Base-by-base conservation (phyloP, 2,329 filamentous ascomycete genomes). In the Nemania sp. region DNA sequence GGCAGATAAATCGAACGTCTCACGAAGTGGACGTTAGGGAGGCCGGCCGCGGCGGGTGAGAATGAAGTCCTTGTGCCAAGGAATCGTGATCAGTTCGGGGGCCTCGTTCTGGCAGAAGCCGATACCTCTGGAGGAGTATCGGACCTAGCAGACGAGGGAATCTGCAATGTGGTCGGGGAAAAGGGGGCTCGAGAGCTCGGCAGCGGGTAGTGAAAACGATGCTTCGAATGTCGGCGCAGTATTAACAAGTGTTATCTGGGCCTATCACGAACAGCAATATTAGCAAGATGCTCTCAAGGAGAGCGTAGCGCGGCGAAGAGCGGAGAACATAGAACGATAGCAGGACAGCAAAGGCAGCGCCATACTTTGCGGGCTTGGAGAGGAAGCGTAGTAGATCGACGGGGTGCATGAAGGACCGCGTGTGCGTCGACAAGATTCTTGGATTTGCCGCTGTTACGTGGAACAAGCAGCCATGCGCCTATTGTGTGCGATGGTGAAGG, bases 361-460 rank as follows among this genome's bases (percentile, higher is more conserved):
- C 89, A 72, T 77, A 96, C 91, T 96, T 96, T 75, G 90, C 90
- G 72, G 91, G 91, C 81, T 94, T 94, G 72, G 90, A 95, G 68
- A 96, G 85, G 80, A 95, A 94, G 78, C 91, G 89, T 72, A 96
- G 84, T 70, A 95, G 86, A 77, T 95, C 90, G 78, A 87, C 89
- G 75, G 83, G 87, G 88, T 85, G 92, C 91, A 96, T 96, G 86
- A 85, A 90, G 84, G 75, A 77, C 71, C 68, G 45, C 47, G 58
- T 44, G 57, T 41, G 54, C 30, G 58, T 61, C 57, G 56, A 52
- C 55, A 61, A 60, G 58, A 50, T 56, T 54, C 15, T 19, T 56
- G 42, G 62, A 64, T 62, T 57, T 59, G 49, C 62, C 61, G 63
- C 49, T 46, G 57, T 54, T 45, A 57, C 28, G 33, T 19, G 30